A percentile compares a stretch with the other conserved stretches of the same genome.
Conservation (phyloP, 108 stramenopile genomes). For the Schizochytrium sp. region DNA sequence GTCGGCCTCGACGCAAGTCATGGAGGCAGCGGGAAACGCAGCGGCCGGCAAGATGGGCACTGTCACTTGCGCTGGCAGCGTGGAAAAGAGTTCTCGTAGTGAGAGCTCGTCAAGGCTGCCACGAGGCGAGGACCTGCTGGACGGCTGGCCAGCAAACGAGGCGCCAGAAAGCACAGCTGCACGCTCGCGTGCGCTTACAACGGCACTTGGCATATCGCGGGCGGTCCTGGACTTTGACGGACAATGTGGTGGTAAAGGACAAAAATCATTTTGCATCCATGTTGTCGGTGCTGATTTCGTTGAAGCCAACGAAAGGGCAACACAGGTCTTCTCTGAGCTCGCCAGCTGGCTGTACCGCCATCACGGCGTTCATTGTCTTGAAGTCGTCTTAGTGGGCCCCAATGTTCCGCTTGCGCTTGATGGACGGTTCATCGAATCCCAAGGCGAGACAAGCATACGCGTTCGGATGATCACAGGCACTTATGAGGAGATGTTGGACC, state of each 20-base stretch:
- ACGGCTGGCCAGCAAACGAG: background rate
- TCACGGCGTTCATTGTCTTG: background rate
- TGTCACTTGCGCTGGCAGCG: too few species aligned
- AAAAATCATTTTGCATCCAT: background rate
- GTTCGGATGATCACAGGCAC: background rate
- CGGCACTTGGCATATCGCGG: background rate
- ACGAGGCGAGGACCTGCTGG: too few species aligned
- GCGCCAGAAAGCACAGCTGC: background rate
- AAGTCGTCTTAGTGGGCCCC: background rate
- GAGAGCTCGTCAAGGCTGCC: too few species aligned
- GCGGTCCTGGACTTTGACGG: background rate
- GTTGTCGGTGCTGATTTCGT: background rate
- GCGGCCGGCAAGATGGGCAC: too few species aligned
- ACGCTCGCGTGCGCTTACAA: background rate
- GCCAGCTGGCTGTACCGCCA: background rate
- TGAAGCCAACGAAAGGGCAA: background rate
- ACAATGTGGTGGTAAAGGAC: background rate
- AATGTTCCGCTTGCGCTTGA: background rate
- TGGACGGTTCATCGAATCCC: background rate
- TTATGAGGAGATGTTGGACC: background rate
- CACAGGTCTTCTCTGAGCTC: background rate
- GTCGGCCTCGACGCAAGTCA: too few species aligned
- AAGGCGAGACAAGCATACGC: background rate
- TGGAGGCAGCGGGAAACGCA: too few species aligned
- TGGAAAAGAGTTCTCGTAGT: too few species aligned